Base-by-base conservation (phyloP, 345 rosid genomes). In the Populus tremula region DNA sequence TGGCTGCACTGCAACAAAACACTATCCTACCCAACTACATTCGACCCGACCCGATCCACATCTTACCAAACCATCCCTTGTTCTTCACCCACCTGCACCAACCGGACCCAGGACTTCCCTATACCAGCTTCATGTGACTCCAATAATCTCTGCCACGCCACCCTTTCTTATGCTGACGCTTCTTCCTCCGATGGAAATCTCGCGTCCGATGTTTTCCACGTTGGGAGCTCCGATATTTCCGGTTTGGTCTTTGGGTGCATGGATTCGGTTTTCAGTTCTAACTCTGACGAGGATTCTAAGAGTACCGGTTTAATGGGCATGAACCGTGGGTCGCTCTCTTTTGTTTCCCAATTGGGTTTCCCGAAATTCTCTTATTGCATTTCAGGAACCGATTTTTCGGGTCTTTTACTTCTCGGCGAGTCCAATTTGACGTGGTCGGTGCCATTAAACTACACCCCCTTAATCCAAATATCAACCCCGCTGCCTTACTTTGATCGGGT, bases 311-410 rank as follows among this genome's bases (percentile, higher is more conserved):
- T 95, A 74, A 84, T 95, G 86, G 97, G 99, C 36, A 95, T 95
- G 98, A 93, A 93, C 80, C 92, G 95, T 12, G 98, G 98, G 21
- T 91, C 96, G 0, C 88, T 93, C 70, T 95, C 97, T 21, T 91
- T 93, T 66, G 83, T 95, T 18, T 89, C 95, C 50, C 96, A 95
- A 59, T 85, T 90, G 94, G 91, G 91, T 56, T 93, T 87, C 75
- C 92, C 90, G 5, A 90, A 87, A 83, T 95, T 95, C 84, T 93
- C 99, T 0, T 95, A 95, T 64, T 95, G 99, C 82, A 95, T 95
- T 76, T 91, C 97, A 63, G 88, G 89, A 64, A 76, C 84, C 47
- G 94, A 91, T 75, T 88, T 86, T 68, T 91, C 96, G 45, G 96
- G 98, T 0, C 75, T 95, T 13, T 80, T 95, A 39, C 87, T 95